These are phyloP conservation scores for Picochlorum sp. DNA, from an alignment of 139 green algal species.

Conservation along the genomic window DNA sequence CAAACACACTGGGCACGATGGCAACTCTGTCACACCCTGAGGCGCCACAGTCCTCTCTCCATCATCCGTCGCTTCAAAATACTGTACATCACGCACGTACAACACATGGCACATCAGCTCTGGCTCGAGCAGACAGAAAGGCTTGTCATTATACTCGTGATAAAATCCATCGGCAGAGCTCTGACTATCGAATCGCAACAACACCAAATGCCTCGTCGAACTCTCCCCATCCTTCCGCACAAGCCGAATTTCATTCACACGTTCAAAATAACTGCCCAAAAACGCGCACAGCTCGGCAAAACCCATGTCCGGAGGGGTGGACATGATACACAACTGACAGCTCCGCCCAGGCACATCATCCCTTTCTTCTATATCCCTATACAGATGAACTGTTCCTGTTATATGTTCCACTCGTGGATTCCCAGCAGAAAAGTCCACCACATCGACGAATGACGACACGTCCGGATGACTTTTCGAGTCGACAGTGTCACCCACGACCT, in stretches of 20 bases:
- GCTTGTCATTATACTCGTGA: slow-evolving; percentile 65
- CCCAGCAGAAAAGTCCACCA: slow-evolving; percentile 57
- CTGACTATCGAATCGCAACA: slow-evolving; percentile 67
- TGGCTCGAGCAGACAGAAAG: slow-evolving; percentile 71
- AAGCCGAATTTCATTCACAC: slow-evolving; percentile 60
- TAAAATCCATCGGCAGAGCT: slow-evolving; percentile 69
- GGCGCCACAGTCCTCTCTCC: slow-evolving; percentile 18
- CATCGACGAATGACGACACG: not conserved
- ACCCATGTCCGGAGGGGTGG: slow-evolving; percentile 77
- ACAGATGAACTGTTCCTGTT: slow-evolving; percentile 77
- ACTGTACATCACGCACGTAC: slow-evolving; percentile 45
- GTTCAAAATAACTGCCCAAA: slow-evolving; percentile 60
- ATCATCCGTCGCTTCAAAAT: not conserved
- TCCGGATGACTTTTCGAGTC: not conserved
- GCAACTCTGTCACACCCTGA: slow-evolving; percentile 69
- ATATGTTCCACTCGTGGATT: slow-evolving; percentile 86
- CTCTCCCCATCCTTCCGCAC: slow-evolving; percentile 52
- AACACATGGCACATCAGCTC: slow-evolving; percentile 68
- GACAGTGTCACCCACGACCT: not conserved
- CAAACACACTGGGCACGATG: slow-evolving; percentile 92
- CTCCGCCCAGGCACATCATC: slow-evolving; percentile 9
- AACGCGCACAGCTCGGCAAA: slow-evolving; percentile 88
- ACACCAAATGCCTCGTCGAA: slow-evolving; percentile 65
- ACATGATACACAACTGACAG: slow-evolving; percentile 65
- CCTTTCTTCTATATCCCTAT: slow-evolving; percentile 34